phyloP scores from a whole-genome alignment of 2,329 filamentous ascomycete genomes.

The Ciborinia camelliae region DNA sequence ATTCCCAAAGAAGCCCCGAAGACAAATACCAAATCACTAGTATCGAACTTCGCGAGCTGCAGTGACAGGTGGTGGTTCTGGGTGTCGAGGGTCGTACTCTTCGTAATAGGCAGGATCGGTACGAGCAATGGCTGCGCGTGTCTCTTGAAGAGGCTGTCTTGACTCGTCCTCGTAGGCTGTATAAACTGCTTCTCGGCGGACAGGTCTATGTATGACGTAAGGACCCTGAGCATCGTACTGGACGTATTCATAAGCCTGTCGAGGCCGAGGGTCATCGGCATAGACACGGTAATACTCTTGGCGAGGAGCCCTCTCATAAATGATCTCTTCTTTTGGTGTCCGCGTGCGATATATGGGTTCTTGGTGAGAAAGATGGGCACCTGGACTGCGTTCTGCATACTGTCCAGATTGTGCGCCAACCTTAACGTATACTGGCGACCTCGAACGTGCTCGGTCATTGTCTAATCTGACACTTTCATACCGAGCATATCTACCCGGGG shows the following conservation, averaged over 20 bases:
- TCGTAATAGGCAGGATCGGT: slow-evolving; percentile 38
- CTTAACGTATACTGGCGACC: slow-evolving; percentile 39
- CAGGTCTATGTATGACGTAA: slow-evolving; percentile 46
- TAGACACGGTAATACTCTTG: slow-evolving; percentile 40
- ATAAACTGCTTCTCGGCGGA: slow-evolving; percentile 38
- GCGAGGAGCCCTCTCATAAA: slow-evolving; percentile 35
- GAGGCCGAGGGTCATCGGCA: slow-evolving; percentile 35
- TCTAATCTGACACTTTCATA: slow-evolving; percentile 38
- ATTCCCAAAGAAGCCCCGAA: not conserved
- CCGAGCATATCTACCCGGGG: slow-evolving; percentile 36
- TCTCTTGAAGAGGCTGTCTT: slow-evolving; percentile 34
- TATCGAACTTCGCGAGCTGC: slow-evolving; percentile 31
- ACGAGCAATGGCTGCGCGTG: slow-evolving; percentile 25
- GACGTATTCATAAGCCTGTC: slow-evolving; percentile 44
- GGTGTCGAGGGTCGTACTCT: slow-evolving; percentile 47
- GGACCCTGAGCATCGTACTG: slow-evolving; percentile 46
- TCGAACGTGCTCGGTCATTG: slow-evolving; percentile 37
- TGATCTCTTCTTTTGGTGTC: slow-evolving; percentile 32
- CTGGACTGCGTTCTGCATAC: slow-evolving; percentile 38
- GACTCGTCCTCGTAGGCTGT: slow-evolving; percentile 32
- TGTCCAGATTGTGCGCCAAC: slow-evolving; percentile 30
- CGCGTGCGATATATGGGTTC: slow-evolving; percentile 37
- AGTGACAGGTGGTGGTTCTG: slow-evolving; percentile 33
- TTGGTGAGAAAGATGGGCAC: slow-evolving; percentile 27
- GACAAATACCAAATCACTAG: slow-evolving; percentile 22